A percentile compares a stretch with the other conserved stretches of the same genome.
Conservation (phyloP, 1,284 basidiomycete genomes). For the Ganoderma multipileum region DNA sequence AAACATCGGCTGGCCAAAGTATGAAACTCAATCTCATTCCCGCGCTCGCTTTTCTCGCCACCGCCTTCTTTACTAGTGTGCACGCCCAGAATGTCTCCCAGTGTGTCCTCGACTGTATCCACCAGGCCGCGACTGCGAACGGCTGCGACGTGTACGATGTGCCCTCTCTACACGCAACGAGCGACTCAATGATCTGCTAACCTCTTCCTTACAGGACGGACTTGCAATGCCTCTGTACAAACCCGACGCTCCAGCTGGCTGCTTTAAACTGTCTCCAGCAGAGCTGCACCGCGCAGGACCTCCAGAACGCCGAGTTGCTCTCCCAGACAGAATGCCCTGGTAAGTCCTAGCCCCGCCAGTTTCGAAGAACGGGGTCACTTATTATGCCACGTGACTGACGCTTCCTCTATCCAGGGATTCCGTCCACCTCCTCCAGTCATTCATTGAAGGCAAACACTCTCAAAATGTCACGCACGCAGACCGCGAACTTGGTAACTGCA, state of each 20-base stretch:
- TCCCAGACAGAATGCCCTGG: not conserved
- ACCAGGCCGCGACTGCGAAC: constrained; percentile 1
- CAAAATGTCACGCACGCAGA: no score
- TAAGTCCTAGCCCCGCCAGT: no score
- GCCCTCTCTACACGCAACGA: not conserved
- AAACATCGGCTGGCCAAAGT: no score
- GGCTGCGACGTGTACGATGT: not conserved
- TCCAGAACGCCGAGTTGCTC: constrained; percentile 5
- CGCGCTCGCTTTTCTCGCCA: not conserved
- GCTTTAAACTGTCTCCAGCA: not conserved
- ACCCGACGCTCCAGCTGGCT: not conserved
- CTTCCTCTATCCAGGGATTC: no score
- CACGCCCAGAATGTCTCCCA: not conserved
- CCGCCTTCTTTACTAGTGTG: not conserved
- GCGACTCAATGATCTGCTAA: not conserved
- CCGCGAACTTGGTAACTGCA: no score
- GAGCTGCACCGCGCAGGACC: constrained; percentile 8
- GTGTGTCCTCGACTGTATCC: not conserved
- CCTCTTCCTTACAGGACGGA: not conserved
- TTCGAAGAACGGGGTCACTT: no score
- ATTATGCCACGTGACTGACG: no score
- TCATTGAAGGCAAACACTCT: no score
- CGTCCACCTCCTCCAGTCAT: no score
- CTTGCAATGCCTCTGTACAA: not conserved
- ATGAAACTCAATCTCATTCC: no score